phyloP scores from a whole-genome alignment of 176 grass and related monocot species.

The Poa pratensis region DNA sequence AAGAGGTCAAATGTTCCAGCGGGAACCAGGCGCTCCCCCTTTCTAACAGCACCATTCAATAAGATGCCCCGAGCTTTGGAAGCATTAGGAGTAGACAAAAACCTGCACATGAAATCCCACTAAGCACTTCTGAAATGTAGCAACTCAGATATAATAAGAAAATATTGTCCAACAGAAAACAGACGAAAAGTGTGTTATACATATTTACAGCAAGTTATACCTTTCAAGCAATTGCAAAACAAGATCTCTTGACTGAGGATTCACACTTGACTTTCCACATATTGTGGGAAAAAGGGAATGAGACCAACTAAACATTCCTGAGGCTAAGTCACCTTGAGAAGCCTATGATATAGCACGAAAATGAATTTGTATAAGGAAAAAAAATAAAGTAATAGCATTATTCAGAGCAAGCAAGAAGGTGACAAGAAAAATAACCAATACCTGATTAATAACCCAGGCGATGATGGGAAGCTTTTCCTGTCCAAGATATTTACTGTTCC shows the following conservation, averaged over 20 bases:
- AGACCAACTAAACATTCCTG: slow-evolving; percentile 83
- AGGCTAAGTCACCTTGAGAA: slow-evolving; percentile 79
- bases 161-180: not conserved
- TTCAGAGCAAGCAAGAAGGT: not conserved
- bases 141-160: slow-evolving; percentile 18
- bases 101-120: slow-evolving; percentile 49
- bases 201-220: slow-evolving; percentile 42
- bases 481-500: slow-evolving; percentile 79
- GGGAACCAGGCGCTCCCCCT: slow-evolving; percentile 83
- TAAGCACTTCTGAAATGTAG: not conserved
- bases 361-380: not conserved
- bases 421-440: slow-evolving; percentile 14
- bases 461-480: slow-evolving; percentile 87
- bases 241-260: slow-evolving; percentile 85
- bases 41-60: slow-evolving; percentile 85
- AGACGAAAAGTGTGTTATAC: not conserved
- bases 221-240: slow-evolving; percentile 93
- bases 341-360: slow-evolving; percentile 48
- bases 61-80: slow-evolving; percentile 83
- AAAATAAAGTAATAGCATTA: slow-evolving; percentile 8
- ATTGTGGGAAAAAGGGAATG: slow-evolving; percentile 83
- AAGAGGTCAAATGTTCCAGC: slow-evolving; percentile 79
- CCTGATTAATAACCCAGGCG: slow-evolving; percentile 88
- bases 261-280: slow-evolving; percentile 76
- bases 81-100: slow-evolving; percentile 67